phyloP scores from a whole-genome alignment of 192 early-diverging fungal species.

The Chytriomyces sp. region DNA sequence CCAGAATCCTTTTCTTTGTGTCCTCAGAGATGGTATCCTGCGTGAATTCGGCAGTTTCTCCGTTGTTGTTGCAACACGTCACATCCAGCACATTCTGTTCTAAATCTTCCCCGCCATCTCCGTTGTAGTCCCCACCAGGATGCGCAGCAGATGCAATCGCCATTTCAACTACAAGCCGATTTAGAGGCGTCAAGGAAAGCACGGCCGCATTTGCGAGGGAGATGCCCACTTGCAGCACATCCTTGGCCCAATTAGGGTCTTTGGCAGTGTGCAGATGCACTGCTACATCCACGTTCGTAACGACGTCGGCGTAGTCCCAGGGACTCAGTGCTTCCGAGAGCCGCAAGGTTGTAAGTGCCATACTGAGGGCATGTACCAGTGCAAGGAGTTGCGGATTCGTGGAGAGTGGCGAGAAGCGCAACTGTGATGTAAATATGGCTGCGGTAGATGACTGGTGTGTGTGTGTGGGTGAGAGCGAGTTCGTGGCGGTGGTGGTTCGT shows the following conservation, averaged over 20 bases:
- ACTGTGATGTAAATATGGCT: constrained; percentile 12
- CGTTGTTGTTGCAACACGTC: neutral
- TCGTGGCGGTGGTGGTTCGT: no score
- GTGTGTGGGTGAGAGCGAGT: no score
- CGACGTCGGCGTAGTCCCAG: constrained; percentile 33
- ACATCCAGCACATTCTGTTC: neutral
- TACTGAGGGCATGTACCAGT: constrained; percentile 4
- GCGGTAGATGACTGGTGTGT: neutral
- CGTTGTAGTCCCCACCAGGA: neutral
- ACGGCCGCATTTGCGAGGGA: constrained; percentile 13
- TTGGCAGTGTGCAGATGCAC: constrained; percentile 18
- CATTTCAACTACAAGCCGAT: neutral
- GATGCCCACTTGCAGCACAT: constrained; percentile 18
- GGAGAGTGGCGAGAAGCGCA: constrained; percentile 20
- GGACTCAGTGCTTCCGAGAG: constrained; percentile 12
- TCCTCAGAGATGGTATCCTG: neutral
- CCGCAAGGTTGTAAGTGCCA: neutral
- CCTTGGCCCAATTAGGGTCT: constrained; percentile 17
- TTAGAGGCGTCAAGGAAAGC: neutral
- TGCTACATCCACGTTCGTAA: constrained; percentile 29
- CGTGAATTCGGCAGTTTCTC: neutral
- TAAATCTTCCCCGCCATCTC: neutral
- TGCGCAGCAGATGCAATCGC: neutral
- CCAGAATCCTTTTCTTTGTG: constrained; percentile 8
- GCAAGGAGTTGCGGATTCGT: neutral